Evolutionary conservation across 306 rosid genomes (phyloP).

Genomic region (Citrullus amarus): DNA sequence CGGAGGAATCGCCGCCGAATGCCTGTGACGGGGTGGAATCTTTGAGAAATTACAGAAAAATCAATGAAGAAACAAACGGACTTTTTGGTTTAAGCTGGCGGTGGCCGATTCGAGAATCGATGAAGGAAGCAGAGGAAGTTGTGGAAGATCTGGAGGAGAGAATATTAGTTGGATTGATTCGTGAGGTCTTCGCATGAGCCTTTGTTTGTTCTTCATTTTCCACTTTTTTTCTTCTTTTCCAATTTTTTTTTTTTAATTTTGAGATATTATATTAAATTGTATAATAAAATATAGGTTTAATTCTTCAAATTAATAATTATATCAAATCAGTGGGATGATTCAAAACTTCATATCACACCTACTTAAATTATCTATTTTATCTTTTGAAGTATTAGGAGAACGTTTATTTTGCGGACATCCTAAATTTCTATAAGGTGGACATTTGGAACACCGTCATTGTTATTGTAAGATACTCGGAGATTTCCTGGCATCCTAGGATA

Average conservation of each 20-base stretch:
- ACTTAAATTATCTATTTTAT: too few species aligned
- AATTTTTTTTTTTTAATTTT: background rate
- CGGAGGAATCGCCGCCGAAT: background rate
- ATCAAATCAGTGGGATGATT: too few species aligned
- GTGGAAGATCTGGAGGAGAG: background rate
- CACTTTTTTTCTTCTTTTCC: background rate
- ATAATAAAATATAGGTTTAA: background rate
- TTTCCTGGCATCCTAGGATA: too few species aligned
- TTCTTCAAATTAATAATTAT: background rate
- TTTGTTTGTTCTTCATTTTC: background rate
- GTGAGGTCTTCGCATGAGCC: background rate
- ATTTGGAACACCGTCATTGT: too few species aligned
- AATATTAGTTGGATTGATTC: constrained; percentile 6
- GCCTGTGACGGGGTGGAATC: background rate
- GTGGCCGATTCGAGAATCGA: background rate
- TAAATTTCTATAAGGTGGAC: too few species aligned
- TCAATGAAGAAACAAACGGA: background rate
- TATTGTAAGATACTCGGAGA: too few species aligned
- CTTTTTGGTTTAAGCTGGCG: background rate
- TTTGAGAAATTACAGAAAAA: background rate
- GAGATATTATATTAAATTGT: background rate
- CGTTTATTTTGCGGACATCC: too few species aligned
- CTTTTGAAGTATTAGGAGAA: too few species aligned
- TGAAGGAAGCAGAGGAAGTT: background rate
- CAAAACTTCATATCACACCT: too few species aligned